phyloP scores from a whole-genome alignment of 2,329 filamentous ascomycete species.

The Penicillium sp. region DNA sequence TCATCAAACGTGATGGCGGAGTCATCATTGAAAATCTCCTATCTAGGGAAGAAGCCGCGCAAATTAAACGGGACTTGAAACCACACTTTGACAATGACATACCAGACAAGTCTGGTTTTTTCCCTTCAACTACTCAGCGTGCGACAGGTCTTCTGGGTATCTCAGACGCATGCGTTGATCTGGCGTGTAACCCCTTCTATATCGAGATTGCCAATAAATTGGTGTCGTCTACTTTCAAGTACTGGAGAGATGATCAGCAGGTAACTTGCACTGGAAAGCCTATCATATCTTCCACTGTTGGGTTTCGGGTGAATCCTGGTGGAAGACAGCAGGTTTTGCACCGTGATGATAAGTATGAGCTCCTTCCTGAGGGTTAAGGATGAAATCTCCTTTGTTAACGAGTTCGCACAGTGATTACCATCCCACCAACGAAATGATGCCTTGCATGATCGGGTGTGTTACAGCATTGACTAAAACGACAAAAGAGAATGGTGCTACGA shows the following conservation, averaged over 20 bases:
- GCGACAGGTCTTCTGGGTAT: constrained; percentile 40
- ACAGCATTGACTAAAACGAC: constrained; percentile 42
- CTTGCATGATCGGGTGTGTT: constrained; percentile 41
- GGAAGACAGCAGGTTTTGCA: constrained; percentile 42
- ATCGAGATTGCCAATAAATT: constrained; percentile 35
- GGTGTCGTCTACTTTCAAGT: constrained; percentile 37
- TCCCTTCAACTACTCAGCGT: constrained; percentile 41
- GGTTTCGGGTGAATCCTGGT: constrained; percentile 39
- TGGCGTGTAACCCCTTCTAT: constrained; percentile 36
- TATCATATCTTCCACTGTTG: constrained; percentile 37
- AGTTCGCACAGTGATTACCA: constrained; percentile 23
- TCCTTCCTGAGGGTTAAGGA: too few species aligned
- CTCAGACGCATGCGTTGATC: constrained; percentile 41
- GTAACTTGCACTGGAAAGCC: constrained; percentile 37
- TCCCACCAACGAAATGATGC: constrained; percentile 33
- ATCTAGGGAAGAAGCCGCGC: constrained; percentile 28
- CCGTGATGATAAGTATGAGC: constrained; percentile 35
- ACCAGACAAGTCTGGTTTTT: constrained; percentile 41
- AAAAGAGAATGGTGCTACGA: constrained; percentile 43
- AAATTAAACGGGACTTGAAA: constrained; percentile 40
- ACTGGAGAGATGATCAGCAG: constrained; percentile 36
- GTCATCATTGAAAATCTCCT: constrained; percentile 36
- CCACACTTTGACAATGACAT: constrained; percentile 39
- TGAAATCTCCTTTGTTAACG: neutral
- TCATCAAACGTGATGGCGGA: constrained; percentile 10